Evolutionary conservation across 2,329 filamentous ascomycete genomes (phyloP).

Genomic region (Colletotrichum orchidophilum): DNA sequence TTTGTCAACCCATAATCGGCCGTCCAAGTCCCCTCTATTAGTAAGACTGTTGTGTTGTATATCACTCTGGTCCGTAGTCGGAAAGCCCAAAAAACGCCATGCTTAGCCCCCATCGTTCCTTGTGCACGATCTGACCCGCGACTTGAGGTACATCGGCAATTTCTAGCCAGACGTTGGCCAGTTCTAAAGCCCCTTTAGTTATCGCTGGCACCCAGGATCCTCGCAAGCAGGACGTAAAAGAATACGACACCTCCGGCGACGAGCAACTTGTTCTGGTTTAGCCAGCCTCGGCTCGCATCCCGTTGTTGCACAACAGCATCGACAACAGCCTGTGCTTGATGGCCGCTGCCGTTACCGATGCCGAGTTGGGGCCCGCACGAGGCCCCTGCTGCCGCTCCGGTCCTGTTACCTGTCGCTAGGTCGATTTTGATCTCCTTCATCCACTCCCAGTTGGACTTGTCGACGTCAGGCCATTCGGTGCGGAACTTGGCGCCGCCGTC

Average conservation of each 20-base stretch:
- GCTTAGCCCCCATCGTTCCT: slow-evolving; percentile 28
- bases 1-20: slow-evolving; percentile 17
- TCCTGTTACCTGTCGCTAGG: slow-evolving; percentile 74
- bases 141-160: not conserved
- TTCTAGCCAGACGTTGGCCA: not conserved
- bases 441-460: slow-evolving; percentile 91
- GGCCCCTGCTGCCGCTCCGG: slow-evolving; percentile 53
- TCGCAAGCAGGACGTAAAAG: slow-evolving; percentile 82
- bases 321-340: slow-evolving; percentile 76
- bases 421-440: slow-evolving; percentile 88
- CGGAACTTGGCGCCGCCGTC: slow-evolving; percentile 93
- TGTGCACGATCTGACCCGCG: slow-evolving; percentile 17
- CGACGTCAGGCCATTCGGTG: slow-evolving; percentile 88
- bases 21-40: slow-evolving; percentile 29
- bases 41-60: slow-evolving; percentile 17
- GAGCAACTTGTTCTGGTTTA: slow-evolving; percentile 81
- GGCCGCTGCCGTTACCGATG: slow-evolving; percentile 67
- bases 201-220: slow-evolving; percentile 69
- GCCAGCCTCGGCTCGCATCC: slow-evolving; percentile 84
- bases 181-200: not conserved
- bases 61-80: slow-evolving; percentile 16
- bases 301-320: slow-evolving; percentile 79
- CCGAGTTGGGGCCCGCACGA: slow-evolving; percentile 65
- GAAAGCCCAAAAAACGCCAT: slow-evolving; percentile 34
- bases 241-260: slow-evolving; percentile 77